Evolutionary conservation across 164 flowering plant species (phyloP).

Genomic region (Brasenia schreberi): DNA sequence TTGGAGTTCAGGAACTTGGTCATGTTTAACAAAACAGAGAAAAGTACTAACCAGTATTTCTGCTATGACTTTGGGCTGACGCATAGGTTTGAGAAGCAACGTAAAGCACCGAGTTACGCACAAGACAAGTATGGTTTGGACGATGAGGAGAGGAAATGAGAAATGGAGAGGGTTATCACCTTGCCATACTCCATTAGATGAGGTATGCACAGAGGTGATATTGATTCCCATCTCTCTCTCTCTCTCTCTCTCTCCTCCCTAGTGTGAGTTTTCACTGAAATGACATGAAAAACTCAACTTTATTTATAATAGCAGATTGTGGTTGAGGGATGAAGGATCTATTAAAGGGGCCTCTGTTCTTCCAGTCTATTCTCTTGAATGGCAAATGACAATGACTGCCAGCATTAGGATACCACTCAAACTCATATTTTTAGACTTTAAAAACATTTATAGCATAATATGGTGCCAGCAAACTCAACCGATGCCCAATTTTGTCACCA

Average conservation of each 20-base stretch:
- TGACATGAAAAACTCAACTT: background rate
- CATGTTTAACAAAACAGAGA: background rate
- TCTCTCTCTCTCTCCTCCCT: no score
- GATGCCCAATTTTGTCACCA: no score
- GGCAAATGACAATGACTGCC: no score
- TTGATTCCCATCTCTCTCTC: constrained; percentile 20
- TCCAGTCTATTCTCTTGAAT: no score
- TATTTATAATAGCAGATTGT: no score
- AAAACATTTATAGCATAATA: no score
- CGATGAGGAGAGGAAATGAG: constrained; percentile 62
- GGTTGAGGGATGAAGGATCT: no score
- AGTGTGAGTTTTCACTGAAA: background rate
- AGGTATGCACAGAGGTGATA: constrained; percentile 36
- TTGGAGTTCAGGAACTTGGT: background rate
- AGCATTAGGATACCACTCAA: no score
- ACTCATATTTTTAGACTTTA: no score
- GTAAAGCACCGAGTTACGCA: constrained; percentile 43
- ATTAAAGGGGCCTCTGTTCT: no score
- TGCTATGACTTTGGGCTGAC: constrained; percentile 82
- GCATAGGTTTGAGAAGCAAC: constrained; percentile 62
- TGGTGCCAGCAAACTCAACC: no score
- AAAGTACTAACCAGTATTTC: constrained; percentile 50
- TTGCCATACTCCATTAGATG: constrained; percentile 69
- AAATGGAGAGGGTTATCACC: constrained; percentile 68
- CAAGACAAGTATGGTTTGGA: constrained; percentile 47